phyloP scores from a whole-genome alignment of 1,139 yeast species.

The Pichia inconspicua region DNA sequence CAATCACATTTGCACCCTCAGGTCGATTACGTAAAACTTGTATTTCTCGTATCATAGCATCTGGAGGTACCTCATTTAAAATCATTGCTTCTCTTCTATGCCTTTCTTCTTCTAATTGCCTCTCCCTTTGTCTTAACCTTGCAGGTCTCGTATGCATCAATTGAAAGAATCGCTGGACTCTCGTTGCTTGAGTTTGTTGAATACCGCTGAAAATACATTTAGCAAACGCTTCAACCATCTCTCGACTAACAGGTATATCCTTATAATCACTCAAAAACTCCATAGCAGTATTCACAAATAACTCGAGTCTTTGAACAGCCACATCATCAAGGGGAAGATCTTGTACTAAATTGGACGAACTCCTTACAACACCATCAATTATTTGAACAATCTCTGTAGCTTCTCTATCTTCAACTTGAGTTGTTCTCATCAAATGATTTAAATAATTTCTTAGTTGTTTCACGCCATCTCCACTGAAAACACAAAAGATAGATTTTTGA shows the following conservation, averaged over 20 bases:
- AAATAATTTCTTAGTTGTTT: conserved; percentile 28
- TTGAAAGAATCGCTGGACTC: conserved; percentile 26
- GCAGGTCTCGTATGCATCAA: conserved; percentile 21
- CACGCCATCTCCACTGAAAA: conserved; percentile 89
- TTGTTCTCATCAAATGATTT: conserved; percentile 23
- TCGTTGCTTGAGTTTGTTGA: conserved; percentile 25
- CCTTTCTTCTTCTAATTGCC: conserved; percentile 6
- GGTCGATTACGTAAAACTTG: not conserved
- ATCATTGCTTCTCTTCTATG: not conserved
- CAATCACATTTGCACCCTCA: not conserved
- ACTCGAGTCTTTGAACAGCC: conserved; percentile 19
- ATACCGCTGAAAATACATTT: conserved; percentile 24
- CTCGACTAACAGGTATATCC: conserved; percentile 19
- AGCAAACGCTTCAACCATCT: conserved; percentile 23
- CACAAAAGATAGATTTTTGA: conserved; percentile 84
- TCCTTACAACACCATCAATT: conserved; percentile 22
- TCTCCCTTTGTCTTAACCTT: conserved; percentile 10
- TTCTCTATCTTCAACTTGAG: conserved; percentile 26
- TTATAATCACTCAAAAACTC: conserved; percentile 25
- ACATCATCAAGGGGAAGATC: conserved; percentile 14
- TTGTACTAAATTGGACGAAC: conserved; percentile 13
- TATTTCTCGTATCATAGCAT: not conserved
- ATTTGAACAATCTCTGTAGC: conserved; percentile 26
- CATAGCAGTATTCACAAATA: conserved; percentile 22
- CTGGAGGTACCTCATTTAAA: not conserved